Base-by-base conservation (phyloP, 164 flowering plant genomes). In the Houttuynia cordata region DNA sequence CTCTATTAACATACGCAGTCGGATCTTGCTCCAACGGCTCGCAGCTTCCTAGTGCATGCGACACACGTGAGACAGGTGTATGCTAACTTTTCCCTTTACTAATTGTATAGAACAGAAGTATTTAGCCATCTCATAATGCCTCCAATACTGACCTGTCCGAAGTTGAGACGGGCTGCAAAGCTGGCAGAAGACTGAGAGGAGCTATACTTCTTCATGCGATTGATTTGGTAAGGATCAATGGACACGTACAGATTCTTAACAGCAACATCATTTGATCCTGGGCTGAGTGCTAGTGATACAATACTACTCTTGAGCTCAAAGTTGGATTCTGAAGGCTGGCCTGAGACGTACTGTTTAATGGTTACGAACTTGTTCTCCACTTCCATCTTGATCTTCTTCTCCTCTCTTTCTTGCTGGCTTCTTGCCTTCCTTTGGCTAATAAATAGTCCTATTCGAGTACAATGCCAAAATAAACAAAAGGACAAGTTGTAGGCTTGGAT, bases 141-240 rank as follows among this genome's bases (percentile, higher is more conserved):
- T 30, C 6, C 6, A 30, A 1, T 17, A 57, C 77, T 63, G 18
- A 83, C 95, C 71, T 81, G 49, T 3, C 86, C 86, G 10, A 83
- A 86, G 57, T 9, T 21, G 0, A 82, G 54, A 14, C 62, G 56
- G 18, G 19, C 40, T 0, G 88, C 53, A 42, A 61, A 75, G 37
- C 24, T 51, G 17, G n/a, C 21, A 2, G 76, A 34, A n/a, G 55
- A 59, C 8, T 85, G 88, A 0, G 96, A 78, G 6, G 82, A 63
- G 58, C 84, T 79, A 24, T 52, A 24, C 24, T 67, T 67, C 72
- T 84, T 84, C 87, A 88, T 81, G 40, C 93, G 83, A 68, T 86
- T 86, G 8, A 86, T 3, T 74, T 84, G 87, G 70, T 86, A 88
- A 39, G 96, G 93, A 68, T 88, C 93, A 42, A 86, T 74, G 1